Evolutionary conservation across 345 rosid genomes (phyloP).

Genomic region (Psidium guajava): DNA sequence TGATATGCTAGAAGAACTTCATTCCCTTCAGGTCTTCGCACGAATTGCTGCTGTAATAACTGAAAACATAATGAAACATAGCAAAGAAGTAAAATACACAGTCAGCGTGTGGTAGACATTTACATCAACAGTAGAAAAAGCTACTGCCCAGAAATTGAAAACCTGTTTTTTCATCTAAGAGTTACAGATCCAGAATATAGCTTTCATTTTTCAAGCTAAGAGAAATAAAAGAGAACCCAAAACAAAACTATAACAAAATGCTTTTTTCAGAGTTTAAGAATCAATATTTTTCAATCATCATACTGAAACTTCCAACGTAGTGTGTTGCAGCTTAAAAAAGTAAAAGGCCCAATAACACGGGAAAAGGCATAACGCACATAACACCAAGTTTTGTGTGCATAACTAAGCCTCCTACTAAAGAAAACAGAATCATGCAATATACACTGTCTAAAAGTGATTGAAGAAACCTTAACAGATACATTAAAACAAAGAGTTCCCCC

Average conservation of each 20-base stretch:
- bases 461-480: not conserved
- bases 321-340: not conserved
- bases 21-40: constrained; percentile 63
- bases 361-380: not conserved
- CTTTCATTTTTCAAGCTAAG: not conserved
- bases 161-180: not conserved
- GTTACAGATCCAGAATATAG: not conserved
- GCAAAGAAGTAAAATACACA: not conserved
- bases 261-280: not conserved
- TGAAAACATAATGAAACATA: constrained; percentile 13
- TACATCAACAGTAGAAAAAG: not conserved
- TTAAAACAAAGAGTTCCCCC: not conserved
- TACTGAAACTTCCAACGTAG: not conserved
- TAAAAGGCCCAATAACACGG: not conserved
- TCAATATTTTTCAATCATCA: not conserved
- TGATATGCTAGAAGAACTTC: constrained; percentile 73
- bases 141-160: not conserved
- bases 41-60: constrained; percentile 55
- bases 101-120: not conserved
- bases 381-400: not conserved
- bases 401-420: not conserved
- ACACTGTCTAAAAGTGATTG: not conserved
- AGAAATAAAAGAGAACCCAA: not conserved
- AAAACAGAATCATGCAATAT: not conserved
- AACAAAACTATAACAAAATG: not conserved